Conservation (phyloP, 768 basidiomycete genomes). For the Rickenella mellea region DNA sequence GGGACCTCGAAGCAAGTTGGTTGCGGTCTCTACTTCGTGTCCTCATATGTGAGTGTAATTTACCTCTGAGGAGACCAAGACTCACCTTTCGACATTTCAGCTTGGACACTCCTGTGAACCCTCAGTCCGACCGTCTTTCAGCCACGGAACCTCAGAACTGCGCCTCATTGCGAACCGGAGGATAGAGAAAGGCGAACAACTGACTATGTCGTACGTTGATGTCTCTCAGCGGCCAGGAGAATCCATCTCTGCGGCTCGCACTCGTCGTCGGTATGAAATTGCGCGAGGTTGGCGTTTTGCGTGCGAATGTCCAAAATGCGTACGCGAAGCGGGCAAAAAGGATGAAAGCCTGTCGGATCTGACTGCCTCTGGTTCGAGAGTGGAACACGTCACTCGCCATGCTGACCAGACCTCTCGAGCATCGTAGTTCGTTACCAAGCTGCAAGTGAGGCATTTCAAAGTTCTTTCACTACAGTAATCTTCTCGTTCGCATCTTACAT, state of each 20-base stretch:
- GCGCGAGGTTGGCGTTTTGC: conserved; percentile 78
- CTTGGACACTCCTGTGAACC: conserved; percentile 71
- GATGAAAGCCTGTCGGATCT: no score
- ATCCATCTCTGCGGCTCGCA: conserved; percentile 42
- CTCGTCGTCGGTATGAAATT: conserved; percentile 62
- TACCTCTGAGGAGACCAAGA: not conserved
- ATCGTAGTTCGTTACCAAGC: no score
- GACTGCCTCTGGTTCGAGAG: no score
- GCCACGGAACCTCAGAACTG: conserved; percentile 56
- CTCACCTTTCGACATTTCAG: conserved; percentile 15
- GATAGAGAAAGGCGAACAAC: conserved; percentile 66
- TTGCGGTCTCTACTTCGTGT: conserved; percentile 64
- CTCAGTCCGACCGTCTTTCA: conserved; percentile 55
- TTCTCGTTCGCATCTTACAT: no score
- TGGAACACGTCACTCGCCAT: no score
- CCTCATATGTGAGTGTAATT: conserved; percentile 48
- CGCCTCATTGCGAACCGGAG: conserved; percentile 57
- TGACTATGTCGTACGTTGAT: conserved; percentile 72
- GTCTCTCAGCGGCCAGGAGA: conserved; percentile 47
- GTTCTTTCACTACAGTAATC: no score
- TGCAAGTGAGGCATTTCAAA: no score
- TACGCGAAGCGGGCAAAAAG: conserved; percentile 36
- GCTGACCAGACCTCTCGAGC: no score
- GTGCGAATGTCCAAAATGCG: conserved; percentile 61
- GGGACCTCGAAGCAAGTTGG: conserved; percentile 74